Evolutionary conservation across 805 yeast species (phyloP), one percentile per base, ranked within the genome.

Genomic region (Cyberlindnera samutprakarnensis): DNA sequence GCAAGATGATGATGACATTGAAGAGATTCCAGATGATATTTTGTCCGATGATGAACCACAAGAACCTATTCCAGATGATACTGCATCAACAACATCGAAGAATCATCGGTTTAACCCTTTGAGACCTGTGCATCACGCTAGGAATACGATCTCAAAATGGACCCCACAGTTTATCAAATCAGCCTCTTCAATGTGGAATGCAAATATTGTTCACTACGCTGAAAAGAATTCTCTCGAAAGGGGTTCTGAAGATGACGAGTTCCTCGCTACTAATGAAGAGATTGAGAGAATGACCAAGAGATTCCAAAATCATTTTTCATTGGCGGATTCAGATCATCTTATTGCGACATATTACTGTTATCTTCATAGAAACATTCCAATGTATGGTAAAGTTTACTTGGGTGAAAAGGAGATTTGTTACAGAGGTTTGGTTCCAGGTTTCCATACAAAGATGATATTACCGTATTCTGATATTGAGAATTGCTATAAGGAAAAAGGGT

Each of bases 331-430:
- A 2, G 75, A 73, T 24, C 52, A 49, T 5, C 59, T 88, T 28
- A 54, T 78, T 1, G 75, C 94, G 0, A 67, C 85, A 1, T 90
- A 85, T 48, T 78, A 72, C 47, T 66, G 79, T 2, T 77, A 83
- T 55, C 49, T 86, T 13, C 78, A 73, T 41, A 70, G 82, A 42
- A 71, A 81, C 10, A 59, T 85, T 14, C 95, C 95, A 1, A 61
- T 77, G 1, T 87, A 84, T 56, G 97, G 97, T 2, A 83, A 84
- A 45, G 48, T 88, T 2, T 86, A 86, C 52, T 45, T 90, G 10
- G 84, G 94, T 0, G 61, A 68, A 14, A 66, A 65, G 19, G 72
- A 70, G 35, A 51, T 90, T n/a, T 88, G 95, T 41, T 90, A 82
- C 57, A 64, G 92, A 38, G 78, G 94, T 23, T 61, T 85, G 23